These are phyloP conservation scores for Crithidia mellificae DNA, from an alignment of 208 protist genomes.

Conservation along the genomic window DNA sequence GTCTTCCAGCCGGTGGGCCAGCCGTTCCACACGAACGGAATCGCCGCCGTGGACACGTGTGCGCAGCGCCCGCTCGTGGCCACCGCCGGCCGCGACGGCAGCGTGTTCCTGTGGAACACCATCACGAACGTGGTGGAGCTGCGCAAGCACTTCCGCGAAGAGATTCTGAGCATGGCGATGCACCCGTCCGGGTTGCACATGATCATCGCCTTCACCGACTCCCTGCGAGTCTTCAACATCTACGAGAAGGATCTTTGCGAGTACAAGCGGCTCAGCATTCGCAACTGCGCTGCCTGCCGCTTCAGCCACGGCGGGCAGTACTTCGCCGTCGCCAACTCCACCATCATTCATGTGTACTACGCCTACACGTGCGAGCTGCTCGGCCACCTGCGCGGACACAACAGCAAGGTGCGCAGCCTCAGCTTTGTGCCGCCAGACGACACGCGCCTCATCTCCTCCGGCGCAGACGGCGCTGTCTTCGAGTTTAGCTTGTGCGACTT, in stretches of 20 bases:
- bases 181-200: conserved; percentile 95
- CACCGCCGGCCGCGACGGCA: conserved; percentile 91
- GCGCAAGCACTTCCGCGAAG: conserved; percentile 90
- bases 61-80: conserved; percentile 95
- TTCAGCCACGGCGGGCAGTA: conserved; percentile 97
- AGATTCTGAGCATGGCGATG: conserved; percentile 93
- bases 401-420: conserved; percentile 89
- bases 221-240: conserved; percentile 95
- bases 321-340: conserved; percentile 95
- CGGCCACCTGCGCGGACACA: conserved; percentile 95
- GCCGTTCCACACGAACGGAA: conserved; percentile 87
- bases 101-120: conserved; percentile 96
- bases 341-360: conserved; percentile 96
- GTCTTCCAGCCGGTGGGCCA: conserved; percentile 92
- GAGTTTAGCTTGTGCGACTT: conserved; percentile 94
- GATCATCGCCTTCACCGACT: conserved; percentile 95
- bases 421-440: conserved; percentile 93
- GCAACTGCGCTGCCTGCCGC: conserved; percentile 89
- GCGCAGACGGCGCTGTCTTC: conserved; percentile 95
- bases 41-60: conserved; percentile 93
- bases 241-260: conserved; percentile 95
- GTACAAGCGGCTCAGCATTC: conserved; percentile 94
- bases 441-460: conserved; percentile 87
- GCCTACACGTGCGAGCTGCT: conserved; percentile 96
- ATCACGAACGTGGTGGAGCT: conserved; percentile 93